phyloP scores from a whole-genome alignment of 2,329 filamentous ascomycete genomes.

The Kalaharituber pfeilii region DNA sequence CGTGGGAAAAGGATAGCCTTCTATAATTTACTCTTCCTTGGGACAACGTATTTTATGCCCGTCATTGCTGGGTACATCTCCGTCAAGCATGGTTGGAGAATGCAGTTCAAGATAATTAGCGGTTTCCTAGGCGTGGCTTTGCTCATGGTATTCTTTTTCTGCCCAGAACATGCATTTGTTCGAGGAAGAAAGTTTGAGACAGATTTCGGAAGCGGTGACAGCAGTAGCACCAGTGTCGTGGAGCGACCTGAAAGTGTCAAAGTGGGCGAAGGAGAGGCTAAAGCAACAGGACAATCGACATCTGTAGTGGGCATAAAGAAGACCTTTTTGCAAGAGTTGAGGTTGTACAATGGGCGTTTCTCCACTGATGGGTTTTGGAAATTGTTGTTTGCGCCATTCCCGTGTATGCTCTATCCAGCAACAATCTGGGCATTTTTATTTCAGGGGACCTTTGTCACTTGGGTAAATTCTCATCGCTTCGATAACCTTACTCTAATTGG shows the following conservation, averaged over 20 bases:
- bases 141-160: slow-evolving; percentile 33
- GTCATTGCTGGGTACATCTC: slow-evolving; percentile 37
- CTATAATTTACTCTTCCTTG: slow-evolving; percentile 31
- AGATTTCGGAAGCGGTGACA: slow-evolving; percentile 3
- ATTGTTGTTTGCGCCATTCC: slow-evolving; percentile 13
- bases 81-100: slow-evolving; percentile 29
- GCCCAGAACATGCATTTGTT: slow-evolving; percentile 30
- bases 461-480: slow-evolving; percentile 6
- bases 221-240: background rate
- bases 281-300: background rate
- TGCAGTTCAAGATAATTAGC: slow-evolving; percentile 37
- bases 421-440: slow-evolving; percentile 18
- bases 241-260: slow-evolving; percentile 1
- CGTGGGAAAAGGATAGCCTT: slow-evolving; percentile 32
- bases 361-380: slow-evolving; percentile 15
- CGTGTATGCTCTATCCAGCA: slow-evolving; percentile 15
- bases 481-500: background rate
- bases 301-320: slow-evolving; percentile 10
- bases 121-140: slow-evolving; percentile 34
- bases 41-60: slow-evolving; percentile 38
- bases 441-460: slow-evolving; percentile 18
- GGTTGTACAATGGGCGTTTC: slow-evolving; percentile 17
- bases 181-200: slow-evolving; percentile 16
- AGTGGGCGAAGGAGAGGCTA: background rate
- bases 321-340: slow-evolving; percentile 16